Conservation (phyloP, 768 basidiomycete genomes). For the Gautieria morchelliformis region DNA sequence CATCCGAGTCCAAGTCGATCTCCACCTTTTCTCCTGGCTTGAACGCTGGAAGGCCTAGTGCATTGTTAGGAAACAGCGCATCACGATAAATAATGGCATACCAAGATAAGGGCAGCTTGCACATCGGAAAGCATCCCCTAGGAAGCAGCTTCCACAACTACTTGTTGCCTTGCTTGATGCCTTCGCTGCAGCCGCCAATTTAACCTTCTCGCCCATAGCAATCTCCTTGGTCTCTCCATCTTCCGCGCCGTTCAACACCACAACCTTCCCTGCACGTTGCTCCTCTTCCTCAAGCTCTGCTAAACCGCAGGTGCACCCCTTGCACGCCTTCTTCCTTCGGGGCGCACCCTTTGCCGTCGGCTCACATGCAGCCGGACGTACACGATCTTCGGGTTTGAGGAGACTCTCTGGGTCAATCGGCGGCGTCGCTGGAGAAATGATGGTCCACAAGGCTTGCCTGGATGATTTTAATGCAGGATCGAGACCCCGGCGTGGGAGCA, state of each 20-base stretch:
- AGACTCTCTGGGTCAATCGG: conserved; percentile 76
- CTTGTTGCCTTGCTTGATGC: conserved; percentile 83
- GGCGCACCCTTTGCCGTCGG: conserved; percentile 41
- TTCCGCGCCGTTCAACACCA: conserved; percentile 57
- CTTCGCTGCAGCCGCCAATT: conserved; percentile 54
- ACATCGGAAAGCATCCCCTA: conserved; percentile 97
- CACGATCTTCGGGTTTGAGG: conserved; percentile 74
- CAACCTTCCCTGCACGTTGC: conserved; percentile 38
- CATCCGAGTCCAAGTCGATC: conserved; percentile 82
- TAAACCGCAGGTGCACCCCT: conserved; percentile 93
- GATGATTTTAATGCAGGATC: conserved; percentile 52
- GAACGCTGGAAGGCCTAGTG: conserved; percentile 90
- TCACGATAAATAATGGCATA: conserved; percentile 33
- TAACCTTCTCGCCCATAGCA: conserved; percentile 47
- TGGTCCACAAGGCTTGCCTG: conserved; percentile 85
- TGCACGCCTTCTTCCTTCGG: conserved; percentile 88
- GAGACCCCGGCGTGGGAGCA: conserved; percentile 41
- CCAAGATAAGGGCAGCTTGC: conserved; percentile 93
- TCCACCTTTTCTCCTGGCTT: conserved; percentile 97
- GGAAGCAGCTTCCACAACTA: conserved; percentile 94
- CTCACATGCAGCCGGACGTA: conserved; percentile 68
- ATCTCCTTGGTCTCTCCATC: conserved; percentile 52
- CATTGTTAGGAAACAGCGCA: conserved; percentile 8
- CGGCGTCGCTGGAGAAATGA: conserved; percentile 59
- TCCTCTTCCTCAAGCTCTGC: conserved; percentile 90